Percentiles rank a stretch among this genome's conserved stretches.
Conservation (phyloP, 2,329 filamentous ascomycete genomes). For the Exophiala phaeomuriformis region DNA sequence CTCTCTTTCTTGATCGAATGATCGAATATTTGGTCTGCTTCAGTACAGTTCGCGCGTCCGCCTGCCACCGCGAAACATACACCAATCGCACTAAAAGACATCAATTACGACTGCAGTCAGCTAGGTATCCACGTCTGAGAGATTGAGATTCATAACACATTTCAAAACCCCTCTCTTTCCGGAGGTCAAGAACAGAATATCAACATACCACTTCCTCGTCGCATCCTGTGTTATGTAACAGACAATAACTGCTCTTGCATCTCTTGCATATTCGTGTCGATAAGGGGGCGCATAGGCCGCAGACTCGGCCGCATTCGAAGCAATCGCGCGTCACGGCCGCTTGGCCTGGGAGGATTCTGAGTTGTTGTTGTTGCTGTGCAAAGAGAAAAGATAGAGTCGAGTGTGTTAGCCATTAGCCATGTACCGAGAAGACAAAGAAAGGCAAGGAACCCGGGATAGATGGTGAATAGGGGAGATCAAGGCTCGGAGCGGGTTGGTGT, state of each 20-base stretch:
- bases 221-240: slow-evolving; percentile 74
- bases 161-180: too few relatives aligned
- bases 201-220: slow-evolving; percentile 49
- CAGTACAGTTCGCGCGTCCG: slow-evolving; percentile 19
- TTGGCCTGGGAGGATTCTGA: slow-evolving; percentile 22
- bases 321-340: slow-evolving; percentile 60
- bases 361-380: slow-evolving; percentile 29
- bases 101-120: not conserved
- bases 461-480: too few relatives aligned
- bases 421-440: not conserved
- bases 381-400: not conserved
- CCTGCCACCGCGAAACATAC: slow-evolving; percentile 22
- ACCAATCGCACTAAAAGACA: slow-evolving; percentile 25
- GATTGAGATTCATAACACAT: too few relatives aligned
- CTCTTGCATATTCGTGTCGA: slow-evolving; percentile 65
- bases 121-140: not conserved
- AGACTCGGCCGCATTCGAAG: slow-evolving; percentile 74
- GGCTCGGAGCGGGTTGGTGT: too few relatives aligned
- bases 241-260: slow-evolving; percentile 75
- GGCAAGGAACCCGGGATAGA: not conserved
- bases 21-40: too few relatives aligned
- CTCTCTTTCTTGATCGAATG: too few relatives aligned
- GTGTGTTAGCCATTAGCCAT: slow-evolving; percentile 6
- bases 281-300: slow-evolving; percentile 63
- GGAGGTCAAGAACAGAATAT: not conserved